A percentile compares a stretch with the other conserved stretches of the same genome.
Evolutionary conservation across 2,329 filamentous ascomycete species (phyloP).

Genomic region (Alternaria sp.): DNA sequence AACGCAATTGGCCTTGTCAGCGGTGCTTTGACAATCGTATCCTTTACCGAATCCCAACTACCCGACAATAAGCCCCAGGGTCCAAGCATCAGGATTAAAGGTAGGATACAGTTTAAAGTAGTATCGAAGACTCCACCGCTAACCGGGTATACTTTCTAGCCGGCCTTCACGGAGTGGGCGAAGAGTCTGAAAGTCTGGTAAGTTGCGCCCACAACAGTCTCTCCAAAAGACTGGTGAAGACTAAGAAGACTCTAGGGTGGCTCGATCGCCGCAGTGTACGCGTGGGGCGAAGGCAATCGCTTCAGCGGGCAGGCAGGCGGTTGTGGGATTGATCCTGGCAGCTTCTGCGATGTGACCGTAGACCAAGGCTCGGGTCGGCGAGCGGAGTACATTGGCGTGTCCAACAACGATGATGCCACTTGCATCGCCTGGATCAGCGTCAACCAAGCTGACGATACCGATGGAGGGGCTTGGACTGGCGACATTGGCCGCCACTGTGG

Average conservation of each 20-base stretch:
- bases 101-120: neutral
- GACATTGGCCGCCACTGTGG: slow-evolving; percentile 14
- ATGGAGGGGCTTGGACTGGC: slow-evolving; percentile 15
- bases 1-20: too few species aligned
- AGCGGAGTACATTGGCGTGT: neutral
- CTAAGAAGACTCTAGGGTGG: neutral
- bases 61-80: neutral
- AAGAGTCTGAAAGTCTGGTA: neutral
- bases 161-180: neutral
- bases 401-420: neutral
- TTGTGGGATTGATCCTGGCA: neutral
- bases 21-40: too few species aligned
- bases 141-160: neutral
- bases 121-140: neutral
- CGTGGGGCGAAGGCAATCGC: neutral
- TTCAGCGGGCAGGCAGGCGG: neutral
- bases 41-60: too few species aligned
- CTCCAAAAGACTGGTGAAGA: neutral
- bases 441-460: slow-evolving; percentile 2
- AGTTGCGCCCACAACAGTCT: neutral
- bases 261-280: neutral
- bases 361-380: neutral
- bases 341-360: neutral
- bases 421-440: slow-evolving; percentile 17
- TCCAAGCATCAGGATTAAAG: neutral